Evolutionary conservation across 805 yeast species (phyloP).

Genomic region (Brettanomyces naardenensis): DNA sequence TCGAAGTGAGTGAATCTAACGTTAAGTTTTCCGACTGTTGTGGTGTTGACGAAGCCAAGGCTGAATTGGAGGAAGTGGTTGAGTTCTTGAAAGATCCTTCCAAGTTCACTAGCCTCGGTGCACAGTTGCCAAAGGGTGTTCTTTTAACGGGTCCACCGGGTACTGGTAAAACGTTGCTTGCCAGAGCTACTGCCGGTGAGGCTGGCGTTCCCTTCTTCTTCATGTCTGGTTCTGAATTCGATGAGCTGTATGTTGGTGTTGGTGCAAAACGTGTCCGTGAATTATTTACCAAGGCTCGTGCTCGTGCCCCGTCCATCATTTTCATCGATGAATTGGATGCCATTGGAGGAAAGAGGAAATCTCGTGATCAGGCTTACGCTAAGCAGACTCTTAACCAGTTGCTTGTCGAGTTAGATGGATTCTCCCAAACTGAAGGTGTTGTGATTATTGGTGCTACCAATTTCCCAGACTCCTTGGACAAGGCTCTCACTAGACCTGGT

Average conservation of each 20-base stretch:
- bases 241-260: conserved; percentile 96
- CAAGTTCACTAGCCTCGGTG: conserved; percentile 93
- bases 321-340: conserved; percentile 98
- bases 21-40: conserved; percentile 90
- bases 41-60: conserved; percentile 98
- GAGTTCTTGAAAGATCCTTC: conserved; percentile 95
- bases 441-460: conserved; percentile 97
- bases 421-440: conserved; percentile 85
- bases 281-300: conserved; percentile 85
- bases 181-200: conserved; percentile 98
- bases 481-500: conserved; percentile 97
- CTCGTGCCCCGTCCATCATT: conserved; percentile 92
- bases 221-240: conserved; percentile 98
- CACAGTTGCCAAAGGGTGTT: conserved; percentile 96
- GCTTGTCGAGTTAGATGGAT: conserved; percentile 93
- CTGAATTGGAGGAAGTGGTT: conserved; percentile 96
- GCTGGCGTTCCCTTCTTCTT: conserved; percentile 98
- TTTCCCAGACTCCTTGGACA: conserved; percentile 94
- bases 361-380: conserved; percentile 96
- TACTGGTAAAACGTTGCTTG: conserved; percentile 94
- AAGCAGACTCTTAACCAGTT: conserved; percentile 95
- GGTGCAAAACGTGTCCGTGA: conserved; percentile 98
- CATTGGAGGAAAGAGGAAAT: conserved; percentile 91
- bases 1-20: conserved; percentile 77
- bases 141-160: conserved; percentile 98